Evolutionary conservation across 306 rosid species (phyloP).

Genomic region (Carpinus fangiana): DNA sequence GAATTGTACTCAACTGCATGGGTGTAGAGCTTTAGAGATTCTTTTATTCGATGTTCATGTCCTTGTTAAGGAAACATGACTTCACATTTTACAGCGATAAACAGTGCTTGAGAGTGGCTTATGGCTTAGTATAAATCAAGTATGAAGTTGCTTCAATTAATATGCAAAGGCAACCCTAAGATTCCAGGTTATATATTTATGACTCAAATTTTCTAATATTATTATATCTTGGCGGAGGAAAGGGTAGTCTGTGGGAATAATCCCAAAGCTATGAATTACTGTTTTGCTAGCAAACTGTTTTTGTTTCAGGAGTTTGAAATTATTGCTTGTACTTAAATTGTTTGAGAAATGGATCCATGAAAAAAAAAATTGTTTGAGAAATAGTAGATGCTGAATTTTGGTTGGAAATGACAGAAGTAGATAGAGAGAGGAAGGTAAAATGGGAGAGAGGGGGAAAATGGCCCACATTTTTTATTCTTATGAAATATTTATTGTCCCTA

Average conservation of each 20-base stretch:
- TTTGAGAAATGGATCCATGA: no score
- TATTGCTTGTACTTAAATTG: not conserved
- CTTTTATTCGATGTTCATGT: not conserved
- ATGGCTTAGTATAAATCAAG: not conserved
- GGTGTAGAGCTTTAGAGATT: not conserved
- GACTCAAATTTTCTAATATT: not conserved
- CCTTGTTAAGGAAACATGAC: not conserved
- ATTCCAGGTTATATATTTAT: not conserved
- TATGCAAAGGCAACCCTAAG: not conserved
- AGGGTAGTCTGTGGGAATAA: not conserved
- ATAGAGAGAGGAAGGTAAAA: not conserved
- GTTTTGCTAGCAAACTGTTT: not conserved
- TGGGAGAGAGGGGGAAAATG: not conserved
- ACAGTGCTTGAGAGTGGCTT: not conserved
- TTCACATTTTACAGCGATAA: not conserved
- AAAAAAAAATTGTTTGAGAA: not conserved
- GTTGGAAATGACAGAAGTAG: not conserved
- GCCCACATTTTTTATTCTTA: not conserved
- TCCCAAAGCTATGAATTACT: not conserved
- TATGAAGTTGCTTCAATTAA: not conserved
- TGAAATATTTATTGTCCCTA: not conserved
- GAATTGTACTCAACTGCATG: not conserved
- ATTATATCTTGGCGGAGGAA: not conserved
- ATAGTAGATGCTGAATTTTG: not conserved
- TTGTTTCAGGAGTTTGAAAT: no score